Percentiles rank a stretch among this genome's conserved stretches.
Evolutionary conservation across 1,284 basidiomycete genomes (phyloP).

Genomic region (Ceratobasidium sp.): DNA sequence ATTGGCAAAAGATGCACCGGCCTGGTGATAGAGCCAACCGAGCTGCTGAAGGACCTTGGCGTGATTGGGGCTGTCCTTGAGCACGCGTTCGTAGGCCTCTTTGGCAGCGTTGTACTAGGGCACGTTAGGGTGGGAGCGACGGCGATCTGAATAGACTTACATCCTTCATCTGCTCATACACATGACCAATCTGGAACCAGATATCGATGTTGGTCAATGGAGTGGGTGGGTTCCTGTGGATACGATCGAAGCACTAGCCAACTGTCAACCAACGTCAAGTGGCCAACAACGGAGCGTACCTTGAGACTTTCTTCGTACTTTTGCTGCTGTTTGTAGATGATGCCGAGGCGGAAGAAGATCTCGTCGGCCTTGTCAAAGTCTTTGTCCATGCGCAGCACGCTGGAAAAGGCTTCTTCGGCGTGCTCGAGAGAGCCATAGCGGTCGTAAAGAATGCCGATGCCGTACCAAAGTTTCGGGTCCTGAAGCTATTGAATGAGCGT

Average conservation of each 20-base stretch:
- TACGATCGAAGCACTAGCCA: constrained; percentile 87
- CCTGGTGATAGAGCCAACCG: constrained; percentile 97
- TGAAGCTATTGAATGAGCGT: constrained; percentile 51
- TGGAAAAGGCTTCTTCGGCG: constrained; percentile 97
- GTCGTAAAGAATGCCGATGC: constrained; percentile 98
- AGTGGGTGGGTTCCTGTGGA: constrained; percentile 92
- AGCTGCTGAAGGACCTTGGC: constrained; percentile 98
- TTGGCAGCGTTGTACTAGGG: constrained; percentile 85
- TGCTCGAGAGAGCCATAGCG: constrained; percentile 98
- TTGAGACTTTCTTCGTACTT: constrained; percentile 87
- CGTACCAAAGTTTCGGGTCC: constrained; percentile 99
- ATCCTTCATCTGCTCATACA: constrained; percentile 96
- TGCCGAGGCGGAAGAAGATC: constrained; percentile 97
- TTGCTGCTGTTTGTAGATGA: constrained; percentile 99
- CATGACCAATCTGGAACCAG: constrained; percentile 99
- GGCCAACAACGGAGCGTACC: constrained; percentile 54
- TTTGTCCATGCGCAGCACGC: constrained; percentile 94
- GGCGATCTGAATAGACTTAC: constrained; percentile 61
- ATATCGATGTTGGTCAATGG: constrained; percentile 98
- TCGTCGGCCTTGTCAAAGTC: constrained; percentile 99
- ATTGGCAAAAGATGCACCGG: constrained; percentile 92
- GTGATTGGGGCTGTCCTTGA: constrained; percentile 91
- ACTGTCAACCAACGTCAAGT: constrained; percentile 41
- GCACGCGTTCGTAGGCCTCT: constrained; percentile 97
- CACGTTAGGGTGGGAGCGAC: neutral